Conservation (phyloP, 805 yeast genomes). For the Kodamaea sagamina region DNA sequence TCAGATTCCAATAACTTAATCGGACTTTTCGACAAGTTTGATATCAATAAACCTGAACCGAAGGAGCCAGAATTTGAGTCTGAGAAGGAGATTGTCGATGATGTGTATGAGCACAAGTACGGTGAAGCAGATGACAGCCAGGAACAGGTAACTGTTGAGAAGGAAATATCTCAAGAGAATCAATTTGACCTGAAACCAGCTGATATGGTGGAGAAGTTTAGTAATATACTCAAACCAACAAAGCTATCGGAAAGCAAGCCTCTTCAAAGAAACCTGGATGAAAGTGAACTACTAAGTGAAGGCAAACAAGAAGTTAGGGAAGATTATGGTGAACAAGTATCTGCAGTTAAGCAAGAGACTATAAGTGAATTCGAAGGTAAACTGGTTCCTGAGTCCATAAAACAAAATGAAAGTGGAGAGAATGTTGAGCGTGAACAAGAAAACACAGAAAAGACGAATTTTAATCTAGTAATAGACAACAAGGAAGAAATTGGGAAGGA, state of each 20-base stretch:
- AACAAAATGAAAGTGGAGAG: not conserved
- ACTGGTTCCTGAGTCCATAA: not conserved
- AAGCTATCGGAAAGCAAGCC: too few species aligned
- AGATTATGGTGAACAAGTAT: not conserved
- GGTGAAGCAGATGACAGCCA: slow-evolving; percentile 8
- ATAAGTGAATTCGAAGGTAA: too few species aligned
- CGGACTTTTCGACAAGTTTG: slow-evolving; percentile 39
- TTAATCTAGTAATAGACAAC: not conserved
- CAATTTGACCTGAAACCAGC: not conserved
- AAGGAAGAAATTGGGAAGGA: too few species aligned
- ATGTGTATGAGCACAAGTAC: slow-evolving; percentile 12
- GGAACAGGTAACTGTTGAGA: slow-evolving; percentile 5
- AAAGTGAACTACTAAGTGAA: too few species aligned
- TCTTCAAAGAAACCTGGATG: too few species aligned
- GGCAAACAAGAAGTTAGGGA: not conserved
- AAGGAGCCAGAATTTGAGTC: slow-evolving; percentile 5
- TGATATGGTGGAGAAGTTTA: slow-evolving; percentile 8
- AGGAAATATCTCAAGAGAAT: slow-evolving; percentile 3
- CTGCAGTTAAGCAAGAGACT: not conserved
- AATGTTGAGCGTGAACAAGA: not conserved
- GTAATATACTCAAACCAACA: not conserved
- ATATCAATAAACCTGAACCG: slow-evolving; percentile 19
- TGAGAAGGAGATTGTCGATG: slow-evolving; percentile 14
- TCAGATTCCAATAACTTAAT: slow-evolving; percentile 26
- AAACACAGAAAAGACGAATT: too few species aligned